Evolutionary conservation across 352 stramenopile species (phyloP), one percentile per base, ranked within the genome.

Genomic region (Globisporangium cystogenes): DNA sequence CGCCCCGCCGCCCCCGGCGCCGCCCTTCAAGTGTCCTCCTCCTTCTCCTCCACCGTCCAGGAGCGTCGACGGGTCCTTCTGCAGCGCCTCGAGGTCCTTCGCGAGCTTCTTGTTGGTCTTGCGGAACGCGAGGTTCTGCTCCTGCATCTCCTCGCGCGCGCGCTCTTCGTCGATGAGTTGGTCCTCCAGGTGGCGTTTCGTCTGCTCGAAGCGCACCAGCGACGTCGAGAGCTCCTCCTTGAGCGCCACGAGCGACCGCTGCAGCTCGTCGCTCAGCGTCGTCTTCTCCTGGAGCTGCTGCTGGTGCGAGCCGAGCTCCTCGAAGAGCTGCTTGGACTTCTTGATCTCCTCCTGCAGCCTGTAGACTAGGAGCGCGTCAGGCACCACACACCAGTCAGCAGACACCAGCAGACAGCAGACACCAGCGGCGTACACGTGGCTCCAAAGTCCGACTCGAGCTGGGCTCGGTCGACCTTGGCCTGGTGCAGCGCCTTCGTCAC

Each of bases 141-240:
- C 79, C 48, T 93, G 82, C 48, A 82, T 68, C 36, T 90, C 79
- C 48, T 90, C 82, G 4, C 75, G 53, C 29, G 67, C 64, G 16
- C 75, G 74, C 53, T 93, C 82, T 48, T 93, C 82, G 51, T 87
- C 77, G 36, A 77, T 71, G 8, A 93, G 67, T 43, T 90, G 79
- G 60, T 93, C 82, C 64, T 93, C 79, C 2, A 90, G 53, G 43
- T 88, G 74, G 2, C 82, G 75, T 47, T 89, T 93, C 3, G 72
- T 85, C 43, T 90, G 76, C 21, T 88, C 77, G 16, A 75, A 82
- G 2, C 74, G 73, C 51, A 79, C 74, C 31, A 83, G 50, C 11
- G 67, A 72, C 3, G 62, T 80, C 20, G 76, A 59, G 3, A 87
- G 48, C 43, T 91, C 80, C 26, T 87, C 72, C 46, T 89, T 88